phyloP scores from a whole-genome alignment of 2,329 filamentous ascomycete genomes.

The Scedosporium aurantiacum region DNA sequence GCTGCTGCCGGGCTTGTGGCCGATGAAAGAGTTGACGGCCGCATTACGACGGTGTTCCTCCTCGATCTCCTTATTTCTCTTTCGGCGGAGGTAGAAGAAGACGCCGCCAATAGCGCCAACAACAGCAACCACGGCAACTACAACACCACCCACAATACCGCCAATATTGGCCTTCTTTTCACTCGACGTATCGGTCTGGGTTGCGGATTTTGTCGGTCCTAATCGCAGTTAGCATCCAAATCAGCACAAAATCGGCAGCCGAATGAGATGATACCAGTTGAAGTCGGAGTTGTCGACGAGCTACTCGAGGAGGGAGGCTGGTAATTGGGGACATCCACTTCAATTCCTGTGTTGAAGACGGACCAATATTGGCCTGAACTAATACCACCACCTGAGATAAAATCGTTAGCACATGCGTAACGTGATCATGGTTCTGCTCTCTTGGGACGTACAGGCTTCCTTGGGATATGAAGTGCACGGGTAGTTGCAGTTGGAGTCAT shows the following conservation, averaged over 20 bases:
- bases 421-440: background rate
- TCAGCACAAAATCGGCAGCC: background rate
- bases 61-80: conserved; percentile 66
- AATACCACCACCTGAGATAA: conserved; percentile 23
- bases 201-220: background rate
- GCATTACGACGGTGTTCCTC: conserved; percentile 76
- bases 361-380: conserved; percentile 22
- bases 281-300: conserved; percentile 15
- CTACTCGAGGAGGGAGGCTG: conserved; percentile 13
- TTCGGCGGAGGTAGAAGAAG: conserved; percentile 66
- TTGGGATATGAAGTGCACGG: conserved; percentile 51
- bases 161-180: conserved; percentile 45
- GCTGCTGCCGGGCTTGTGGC: conserved; percentile 50
- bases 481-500: conserved; percentile 50
- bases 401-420: conserved; percentile 1
- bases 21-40: conserved; percentile 66
- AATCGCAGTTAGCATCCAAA: background rate
- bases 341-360: conserved; percentile 39
- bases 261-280: conserved; percentile 5
- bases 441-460: conserved; percentile 50
- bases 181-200: conserved; percentile 21
- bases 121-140: conserved; percentile 67
- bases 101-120: conserved; percentile 54
- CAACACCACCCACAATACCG: conserved; percentile 77
- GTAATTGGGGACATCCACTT: conserved; percentile 26